phyloP scores from a whole-genome alignment of 1,139 yeast genomes.

The Taphrina communis region DNA sequence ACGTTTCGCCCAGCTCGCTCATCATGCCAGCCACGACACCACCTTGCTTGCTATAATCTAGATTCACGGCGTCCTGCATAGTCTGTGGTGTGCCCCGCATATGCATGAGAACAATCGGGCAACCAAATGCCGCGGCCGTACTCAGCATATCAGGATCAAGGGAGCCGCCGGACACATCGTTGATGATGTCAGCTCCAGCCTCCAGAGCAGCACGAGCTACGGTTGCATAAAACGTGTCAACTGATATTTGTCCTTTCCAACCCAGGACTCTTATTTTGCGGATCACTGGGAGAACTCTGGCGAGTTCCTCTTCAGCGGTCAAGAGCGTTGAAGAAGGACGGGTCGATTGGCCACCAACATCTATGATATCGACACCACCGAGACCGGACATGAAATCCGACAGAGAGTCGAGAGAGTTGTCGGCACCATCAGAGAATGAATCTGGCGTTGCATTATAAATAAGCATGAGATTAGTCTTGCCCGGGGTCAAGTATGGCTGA shows the following conservation, averaged over 20 bases:
- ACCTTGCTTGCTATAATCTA: constrained; percentile 51
- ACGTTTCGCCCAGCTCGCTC: constrained; percentile 66
- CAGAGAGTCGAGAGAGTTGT: constrained; percentile 52
- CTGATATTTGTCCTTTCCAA: constrained; percentile 63
- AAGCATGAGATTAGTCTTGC: constrained; percentile 68
- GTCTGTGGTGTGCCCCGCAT: constrained; percentile 80
- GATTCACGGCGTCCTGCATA: constrained; percentile 68
- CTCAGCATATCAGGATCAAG: constrained; percentile 69
- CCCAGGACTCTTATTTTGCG: constrained; percentile 63
- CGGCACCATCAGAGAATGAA: constrained; percentile 91
- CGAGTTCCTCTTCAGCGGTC: constrained; percentile 59
- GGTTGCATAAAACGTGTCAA: constrained; percentile 79
- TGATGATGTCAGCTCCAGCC: constrained; percentile 88
- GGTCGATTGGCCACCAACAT: constrained; percentile 92
- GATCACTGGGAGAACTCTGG: constrained; percentile 73
- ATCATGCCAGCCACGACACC: constrained; percentile 59
- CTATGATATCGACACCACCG: constrained; percentile 74
- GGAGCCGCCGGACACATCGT: constrained; percentile 86
- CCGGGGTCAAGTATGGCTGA: constrained; percentile 43
- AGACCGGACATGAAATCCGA: constrained; percentile 55
- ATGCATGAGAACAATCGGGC: constrained; percentile 83
- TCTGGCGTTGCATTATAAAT: constrained; percentile 90
- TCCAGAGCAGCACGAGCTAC: constrained; percentile 74
- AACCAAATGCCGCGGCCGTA: constrained; percentile 66
- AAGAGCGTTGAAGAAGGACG: constrained; percentile 78